A percentile compares a stretch with the other conserved stretches of the same genome.
phyloP scores from a whole-genome alignment of 106 monocot species.

The Acorus calamus region DNA sequence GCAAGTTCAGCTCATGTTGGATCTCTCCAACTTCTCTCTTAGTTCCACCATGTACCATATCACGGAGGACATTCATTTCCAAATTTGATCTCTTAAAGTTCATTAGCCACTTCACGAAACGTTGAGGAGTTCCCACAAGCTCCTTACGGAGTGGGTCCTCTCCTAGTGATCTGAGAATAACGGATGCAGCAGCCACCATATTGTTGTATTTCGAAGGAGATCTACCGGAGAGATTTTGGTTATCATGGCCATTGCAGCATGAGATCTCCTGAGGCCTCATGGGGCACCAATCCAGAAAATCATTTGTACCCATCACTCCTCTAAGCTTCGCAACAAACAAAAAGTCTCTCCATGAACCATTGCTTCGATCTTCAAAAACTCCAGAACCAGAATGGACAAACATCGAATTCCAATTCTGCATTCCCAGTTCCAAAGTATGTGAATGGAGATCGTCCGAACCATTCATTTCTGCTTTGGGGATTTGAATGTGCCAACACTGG shows the following conservation, averaged over 20 bases:
- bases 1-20: constrained; percentile 53
- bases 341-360: constrained; percentile 52
- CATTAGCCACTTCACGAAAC: constrained; percentile 85
- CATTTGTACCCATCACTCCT: constrained; percentile 11
- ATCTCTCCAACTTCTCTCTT: constrained; percentile 6
- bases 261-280: constrained; percentile 23
- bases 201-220: constrained; percentile 14
- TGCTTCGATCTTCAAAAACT: constrained; percentile 37
- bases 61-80: constrained; percentile 29
- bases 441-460: constrained; percentile 2
- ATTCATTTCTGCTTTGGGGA: constrained; percentile 33
- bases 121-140: constrained; percentile 69
- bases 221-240: constrained; percentile 8
- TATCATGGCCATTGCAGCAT: constrained; percentile 25
- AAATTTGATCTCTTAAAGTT: constrained; percentile 56
- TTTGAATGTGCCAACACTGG: constrained; percentile 78
- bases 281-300: constrained; percentile 57
- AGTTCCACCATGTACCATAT: constrained; percentile 11
- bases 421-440: constrained; percentile 12
- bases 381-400: constrained; percentile 53
- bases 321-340: constrained; percentile 47
- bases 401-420: constrained; percentile 41
- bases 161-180: constrained; percentile 50
- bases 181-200: constrained; percentile 56
- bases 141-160: constrained; percentile 76